Evolutionary conservation across 495 filamentous ascomycete genomes (phyloP).

Genomic region (Recurvomyces mirabilis): DNA sequence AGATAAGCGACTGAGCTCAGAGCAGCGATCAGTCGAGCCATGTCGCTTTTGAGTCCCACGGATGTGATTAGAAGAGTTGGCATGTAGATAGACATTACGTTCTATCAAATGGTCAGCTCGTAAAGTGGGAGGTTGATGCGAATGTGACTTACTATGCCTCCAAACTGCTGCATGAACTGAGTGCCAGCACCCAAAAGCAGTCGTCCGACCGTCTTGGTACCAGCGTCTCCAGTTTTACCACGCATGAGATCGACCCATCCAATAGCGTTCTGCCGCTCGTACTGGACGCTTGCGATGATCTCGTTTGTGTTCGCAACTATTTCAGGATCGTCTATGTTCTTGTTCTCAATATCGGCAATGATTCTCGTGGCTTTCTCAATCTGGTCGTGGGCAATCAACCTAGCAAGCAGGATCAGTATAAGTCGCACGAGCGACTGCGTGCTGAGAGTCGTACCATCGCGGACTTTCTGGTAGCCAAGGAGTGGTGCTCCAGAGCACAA

Average conservation of each 20-base stretch:
- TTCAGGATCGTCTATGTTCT: neutral
- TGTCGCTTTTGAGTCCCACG: neutral
- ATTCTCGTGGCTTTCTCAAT: conserved; percentile 1
- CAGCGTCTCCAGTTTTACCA: conserved; percentile 6
- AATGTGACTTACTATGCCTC: conserved; percentile 24
- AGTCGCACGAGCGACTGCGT: too few species aligned
- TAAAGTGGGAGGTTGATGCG: neutral
- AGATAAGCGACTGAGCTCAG: neutral
- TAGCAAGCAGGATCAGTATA: too few species aligned
- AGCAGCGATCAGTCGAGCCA: neutral
- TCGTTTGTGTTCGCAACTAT: conserved; percentile 3
- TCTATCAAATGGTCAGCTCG: too few species aligned
- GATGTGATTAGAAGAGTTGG: conserved; percentile 42
- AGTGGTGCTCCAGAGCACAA: conserved; percentile 24
- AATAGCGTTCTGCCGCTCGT: conserved; percentile 18
- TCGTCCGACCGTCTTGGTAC: conserved; percentile 25
- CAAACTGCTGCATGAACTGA: conserved; percentile 39
- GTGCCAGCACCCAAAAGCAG: conserved; percentile 33
- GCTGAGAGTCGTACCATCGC: too few species aligned
- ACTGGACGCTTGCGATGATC: conserved; percentile 7
- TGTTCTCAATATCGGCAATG: neutral
- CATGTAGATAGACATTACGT: too few species aligned
- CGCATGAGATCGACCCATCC: conserved; percentile 24
- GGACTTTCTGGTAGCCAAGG: conserved; percentile 29
- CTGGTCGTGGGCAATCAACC: conserved; percentile 24